phyloP scores from a whole-genome alignment of 106 monocot genomes.

The Chionographis japonica region DNA sequence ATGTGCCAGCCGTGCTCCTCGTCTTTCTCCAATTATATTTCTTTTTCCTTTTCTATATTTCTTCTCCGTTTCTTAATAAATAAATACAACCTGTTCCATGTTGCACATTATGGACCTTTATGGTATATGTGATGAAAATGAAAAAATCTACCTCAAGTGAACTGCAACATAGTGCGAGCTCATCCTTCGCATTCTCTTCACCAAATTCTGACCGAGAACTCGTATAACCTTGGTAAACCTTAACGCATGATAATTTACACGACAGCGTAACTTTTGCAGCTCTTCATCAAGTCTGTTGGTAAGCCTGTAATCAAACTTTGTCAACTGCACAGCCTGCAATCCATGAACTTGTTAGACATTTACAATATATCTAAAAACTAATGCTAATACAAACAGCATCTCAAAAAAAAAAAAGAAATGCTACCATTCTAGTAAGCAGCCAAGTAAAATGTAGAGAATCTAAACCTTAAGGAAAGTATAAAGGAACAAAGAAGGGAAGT shows the following conservation, averaged over 20 bases:
- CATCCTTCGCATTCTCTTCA: constrained; percentile 62
- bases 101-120: too few species aligned
- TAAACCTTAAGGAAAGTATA: too few species aligned
- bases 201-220: constrained; percentile 49
- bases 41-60: too few species aligned
- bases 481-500: too few species aligned
- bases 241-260: constrained; percentile 78
- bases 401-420: neutral
- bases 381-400: neutral
- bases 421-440: neutral
- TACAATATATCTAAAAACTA: neutral
- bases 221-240: constrained; percentile 62
- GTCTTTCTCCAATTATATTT: too few species aligned
- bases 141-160: constrained; percentile 60
- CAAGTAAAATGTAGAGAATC: neutral
- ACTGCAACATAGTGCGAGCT: constrained; percentile 66
- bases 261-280: constrained; percentile 82
- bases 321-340: constrained; percentile 81
- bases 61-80: too few species aligned
- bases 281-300: constrained; percentile 68
- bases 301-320: constrained; percentile 88
- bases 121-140: too few species aligned
- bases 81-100: too few species aligned
- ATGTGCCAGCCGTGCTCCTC: too few species aligned
- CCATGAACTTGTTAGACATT: constrained; percentile 2